phyloP scores from a whole-genome alignment of 768 basidiomycete species.

The Ramaria sp. region DNA sequence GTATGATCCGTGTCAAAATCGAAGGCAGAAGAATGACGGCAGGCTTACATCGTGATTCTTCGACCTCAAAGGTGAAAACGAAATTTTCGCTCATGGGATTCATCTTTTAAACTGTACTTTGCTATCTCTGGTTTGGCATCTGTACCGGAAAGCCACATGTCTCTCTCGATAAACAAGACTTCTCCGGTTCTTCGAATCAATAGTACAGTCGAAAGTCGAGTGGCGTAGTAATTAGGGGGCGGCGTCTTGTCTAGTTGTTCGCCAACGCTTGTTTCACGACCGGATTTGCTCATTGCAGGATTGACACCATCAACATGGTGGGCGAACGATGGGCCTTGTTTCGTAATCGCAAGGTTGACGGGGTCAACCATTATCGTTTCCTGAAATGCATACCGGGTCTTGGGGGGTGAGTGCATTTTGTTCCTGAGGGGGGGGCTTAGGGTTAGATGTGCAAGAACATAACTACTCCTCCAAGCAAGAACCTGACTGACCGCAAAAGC shows the following conservation, averaged over 20 bases:
- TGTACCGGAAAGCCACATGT: slow-evolving; percentile 43
- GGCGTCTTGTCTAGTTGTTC: not conserved
- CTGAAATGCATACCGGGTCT: not conserved
- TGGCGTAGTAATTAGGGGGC: slow-evolving; percentile 39
- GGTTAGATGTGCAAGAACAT: not conserved
- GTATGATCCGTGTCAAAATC: no score
- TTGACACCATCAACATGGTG: not conserved
- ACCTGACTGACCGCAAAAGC: slow-evolving; percentile 43
- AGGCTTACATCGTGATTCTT: not conserved
- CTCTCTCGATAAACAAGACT: slow-evolving; percentile 61
- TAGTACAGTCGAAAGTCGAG: slow-evolving; percentile 63
- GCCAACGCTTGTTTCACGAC: no score
- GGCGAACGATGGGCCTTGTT: not conserved
- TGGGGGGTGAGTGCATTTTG: not conserved
- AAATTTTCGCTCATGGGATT: slow-evolving; percentile 1
- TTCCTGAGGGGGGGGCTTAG: not conserved
- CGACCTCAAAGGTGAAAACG: not conserved
- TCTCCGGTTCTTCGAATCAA: slow-evolving; percentile 50
- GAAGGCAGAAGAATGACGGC: no score
- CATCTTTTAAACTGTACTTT: slow-evolving; percentile 15
- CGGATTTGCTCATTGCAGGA: not conserved
- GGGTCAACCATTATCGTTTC: slow-evolving; percentile 4
- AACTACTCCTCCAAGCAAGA: not conserved
- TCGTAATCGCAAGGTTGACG: not conserved
- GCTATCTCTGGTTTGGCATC: slow-evolving; percentile 30